phyloP scores from a whole-genome alignment of 495 filamentous ascomycete species.

The Hypoxylon fragiforme region DNA sequence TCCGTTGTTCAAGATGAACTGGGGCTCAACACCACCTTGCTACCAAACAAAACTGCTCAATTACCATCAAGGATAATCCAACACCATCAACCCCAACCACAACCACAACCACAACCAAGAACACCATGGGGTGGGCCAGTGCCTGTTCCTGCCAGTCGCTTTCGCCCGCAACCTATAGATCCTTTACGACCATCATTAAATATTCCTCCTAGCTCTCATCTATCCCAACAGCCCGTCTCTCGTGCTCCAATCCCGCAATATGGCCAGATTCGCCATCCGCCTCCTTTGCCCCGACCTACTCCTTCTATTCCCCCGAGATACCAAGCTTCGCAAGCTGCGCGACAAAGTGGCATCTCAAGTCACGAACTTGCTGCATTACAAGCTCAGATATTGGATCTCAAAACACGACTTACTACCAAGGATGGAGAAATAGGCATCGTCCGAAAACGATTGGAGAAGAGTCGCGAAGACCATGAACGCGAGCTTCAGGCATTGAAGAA shows the following conservation, averaged over 20 bases:
- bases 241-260: conserved; percentile 21
- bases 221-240: conserved; percentile 31
- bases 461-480: conserved; percentile 46
- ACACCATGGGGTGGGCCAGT: conserved; percentile 21
- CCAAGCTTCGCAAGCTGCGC: conserved; percentile 34
- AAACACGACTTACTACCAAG: conserved; percentile 48
- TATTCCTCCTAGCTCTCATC: conserved; percentile 19
- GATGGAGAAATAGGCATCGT: conserved; percentile 57
- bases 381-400: conserved; percentile 42
- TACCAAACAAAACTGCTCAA: conserved; percentile 12
- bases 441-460: conserved; percentile 54
- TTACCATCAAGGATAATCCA: conserved; percentile 23
- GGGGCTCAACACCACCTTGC: conserved; percentile 9
- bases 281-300: conserved; percentile 30
- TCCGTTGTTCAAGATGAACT: conserved; percentile 31
- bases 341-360: conserved; percentile 13
- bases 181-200: conserved; percentile 9
- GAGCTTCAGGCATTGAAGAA: conserved; percentile 51
- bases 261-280: conserved; percentile 31
- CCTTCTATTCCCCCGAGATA: conserved; percentile 31
- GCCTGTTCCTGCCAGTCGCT: conserved; percentile 20
- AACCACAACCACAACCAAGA: conserved; percentile 10
- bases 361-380: conserved; percentile 33
- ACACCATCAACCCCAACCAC: conserved; percentile 18
- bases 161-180: conserved; percentile 20